These are phyloP conservation scores for Eucommia ulmoides DNA, from an alignment of 257 asterid genomes.

Conservation along the genomic window DNA sequence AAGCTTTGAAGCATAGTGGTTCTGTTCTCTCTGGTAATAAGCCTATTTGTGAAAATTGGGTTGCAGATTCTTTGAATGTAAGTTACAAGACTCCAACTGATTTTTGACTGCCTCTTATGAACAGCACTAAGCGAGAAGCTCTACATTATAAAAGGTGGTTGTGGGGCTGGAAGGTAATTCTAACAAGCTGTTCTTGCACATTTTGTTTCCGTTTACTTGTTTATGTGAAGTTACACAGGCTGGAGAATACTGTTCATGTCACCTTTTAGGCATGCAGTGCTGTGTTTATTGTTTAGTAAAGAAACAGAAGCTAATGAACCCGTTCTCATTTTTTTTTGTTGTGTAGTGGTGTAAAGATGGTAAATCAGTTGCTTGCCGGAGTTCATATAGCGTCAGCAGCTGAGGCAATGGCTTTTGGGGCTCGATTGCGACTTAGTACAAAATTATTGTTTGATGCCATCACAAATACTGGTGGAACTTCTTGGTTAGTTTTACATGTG, in stretches of 20 bases:
- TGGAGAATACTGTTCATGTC: no score
- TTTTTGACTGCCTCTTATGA: constrained; percentile 21
- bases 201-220: no score
- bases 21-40: constrained; percentile 75
- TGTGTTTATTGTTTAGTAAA: background rate
- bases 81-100: no score
- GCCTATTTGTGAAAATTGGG: constrained; percentile 6
- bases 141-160: constrained; percentile 82
- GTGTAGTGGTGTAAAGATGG: constrained; percentile 83
- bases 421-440: constrained; percentile 80
- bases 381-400: constrained; percentile 98
- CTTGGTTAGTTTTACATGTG: constrained; percentile 50
- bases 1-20: constrained; percentile 82
- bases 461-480: constrained; percentile 64
- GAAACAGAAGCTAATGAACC: constrained; percentile 5
- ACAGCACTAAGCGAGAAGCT: constrained; percentile 94
- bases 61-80: no score
- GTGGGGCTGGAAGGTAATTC: constrained; percentile 92
- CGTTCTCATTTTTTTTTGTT: background rate
- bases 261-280: constrained; percentile 8
- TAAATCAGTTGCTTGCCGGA: constrained; percentile 98
- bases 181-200: no score
- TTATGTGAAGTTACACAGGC: no score
- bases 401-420: constrained; percentile 92
- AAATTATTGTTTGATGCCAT: constrained; percentile 72